Evolutionary conservation across 768 basidiomycete genomes (phyloP), one percentile per base, ranked within the genome.

Genomic region (Hericium coralloides): DNA sequence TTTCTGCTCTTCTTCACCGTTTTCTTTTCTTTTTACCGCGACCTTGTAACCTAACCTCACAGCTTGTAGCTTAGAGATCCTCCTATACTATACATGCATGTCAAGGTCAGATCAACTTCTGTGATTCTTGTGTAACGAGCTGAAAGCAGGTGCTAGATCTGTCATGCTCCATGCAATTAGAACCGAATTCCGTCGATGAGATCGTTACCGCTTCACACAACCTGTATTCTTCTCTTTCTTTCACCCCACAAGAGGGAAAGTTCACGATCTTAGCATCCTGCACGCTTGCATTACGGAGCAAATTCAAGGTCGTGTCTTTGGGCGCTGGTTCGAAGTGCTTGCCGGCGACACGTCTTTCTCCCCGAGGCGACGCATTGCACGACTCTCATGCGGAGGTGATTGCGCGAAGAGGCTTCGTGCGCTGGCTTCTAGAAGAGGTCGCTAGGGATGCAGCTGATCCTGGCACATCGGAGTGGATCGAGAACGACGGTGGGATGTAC

Each of bases 341-440:
- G 0, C 89, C 95, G 2, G 77, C 71, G 4, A 63, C 66, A 3
- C 78, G 77, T 55, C 73, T 92, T 0, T 83, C 92, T 0, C 63
- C 69, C 5, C 73, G 75, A 26, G 95, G 95, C 0, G 92, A 95
- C 64, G 78, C 83, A 1, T 61, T 97, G 17, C 92, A 95, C 64
- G 95, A 97, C 65, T 85, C 81, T 53, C 95, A 98, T 68, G 95
- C 95, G 10, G 95, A 98, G 70, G 81, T 95, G 20, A 75, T 97
- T n/a, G 92, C 92, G 2, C 79, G 92, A 18, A 77, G 95, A 31
- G 85, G 85, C 9, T 83, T 87, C 0, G 67, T 86, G 45, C 78
- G 85, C 23, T 98, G 92, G 92, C 72, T 92, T 49, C 68, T 93
- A 36, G 82, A 87, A 57, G 90, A 97, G 68, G 74, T 86, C 15